Evolutionary conservation across 2,329 filamentous ascomycete genomes (phyloP).

Genomic region (Fusarium begoniae): DNA sequence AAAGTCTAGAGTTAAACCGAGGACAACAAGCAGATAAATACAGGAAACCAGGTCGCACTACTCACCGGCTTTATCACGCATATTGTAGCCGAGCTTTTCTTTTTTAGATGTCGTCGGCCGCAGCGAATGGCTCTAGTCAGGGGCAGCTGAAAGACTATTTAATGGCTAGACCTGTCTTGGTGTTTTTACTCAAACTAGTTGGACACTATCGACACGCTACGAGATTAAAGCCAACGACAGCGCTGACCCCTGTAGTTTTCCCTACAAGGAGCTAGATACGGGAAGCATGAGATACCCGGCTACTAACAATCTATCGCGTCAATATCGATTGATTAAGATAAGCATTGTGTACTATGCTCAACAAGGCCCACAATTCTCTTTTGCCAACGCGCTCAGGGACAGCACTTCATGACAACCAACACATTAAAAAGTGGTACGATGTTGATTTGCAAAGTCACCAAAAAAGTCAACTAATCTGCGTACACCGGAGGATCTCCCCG

Average conservation of each 20-base stretch:
- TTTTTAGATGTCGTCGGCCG: not conserved
- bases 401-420: not conserved
- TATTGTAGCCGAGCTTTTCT: not conserved
- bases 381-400: not conserved
- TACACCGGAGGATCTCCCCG: not conserved
- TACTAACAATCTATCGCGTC: not conserved
- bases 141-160: not conserved
- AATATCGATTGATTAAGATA: not conserved
- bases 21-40: not conserved
- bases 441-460: not conserved
- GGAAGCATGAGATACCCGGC: not conserved
- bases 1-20: too few relatives aligned
- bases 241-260: not conserved
- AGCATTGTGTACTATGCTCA: not conserved
- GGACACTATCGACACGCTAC: not conserved
- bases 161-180: not conserved
- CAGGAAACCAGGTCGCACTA: not conserved
- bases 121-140: not conserved
- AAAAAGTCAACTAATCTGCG: rapidly evolving
- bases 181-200: not conserved
- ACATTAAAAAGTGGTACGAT: not conserved
- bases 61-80: not conserved
- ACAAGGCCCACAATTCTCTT: not conserved
- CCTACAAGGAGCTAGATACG: not conserved
- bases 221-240: not conserved